phyloP scores from a whole-genome alignment of 768 basidiomycete species.

The Boletus tomentosulus region DNA sequence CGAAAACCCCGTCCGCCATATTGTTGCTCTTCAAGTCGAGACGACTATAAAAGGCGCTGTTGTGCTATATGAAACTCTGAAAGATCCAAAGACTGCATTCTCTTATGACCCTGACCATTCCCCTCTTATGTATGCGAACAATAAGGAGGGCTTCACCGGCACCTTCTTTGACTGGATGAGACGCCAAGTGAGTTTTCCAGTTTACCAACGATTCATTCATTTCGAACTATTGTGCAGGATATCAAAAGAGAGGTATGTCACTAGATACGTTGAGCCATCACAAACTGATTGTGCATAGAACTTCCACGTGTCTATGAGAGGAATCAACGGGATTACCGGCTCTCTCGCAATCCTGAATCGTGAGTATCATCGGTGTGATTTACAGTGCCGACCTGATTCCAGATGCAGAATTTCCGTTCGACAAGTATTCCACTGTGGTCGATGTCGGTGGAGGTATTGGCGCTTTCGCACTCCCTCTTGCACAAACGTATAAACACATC shows the following conservation, averaged over 20 bases:
- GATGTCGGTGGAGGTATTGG: slow-evolving; percentile 37
- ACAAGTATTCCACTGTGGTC: slow-evolving; percentile 25
- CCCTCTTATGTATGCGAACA: slow-evolving; percentile 18
- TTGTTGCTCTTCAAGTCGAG: slow-evolving; percentile 19
- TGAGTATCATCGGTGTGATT: not conserved
- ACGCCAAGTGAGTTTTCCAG: slow-evolving; percentile 11
- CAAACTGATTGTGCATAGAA: slow-evolving; percentile 6
- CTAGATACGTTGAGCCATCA: not conserved
- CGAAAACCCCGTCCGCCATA: slow-evolving; percentile 19
- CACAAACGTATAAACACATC: slow-evolving; percentile 26
- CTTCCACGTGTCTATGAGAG: slow-evolving; percentile 25
- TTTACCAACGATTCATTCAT: not conserved
- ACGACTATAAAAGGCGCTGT: slow-evolving; percentile 11
- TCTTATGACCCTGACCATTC: slow-evolving; percentile 21
- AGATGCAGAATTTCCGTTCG: slow-evolving; percentile 32
- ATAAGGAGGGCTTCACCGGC: slow-evolving; percentile 16
- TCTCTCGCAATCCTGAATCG: slow-evolving; percentile 23
- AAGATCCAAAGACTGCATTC: slow-evolving; percentile 16
- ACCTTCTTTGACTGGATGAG: slow-evolving; percentile 25
- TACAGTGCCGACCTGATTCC: not conserved
- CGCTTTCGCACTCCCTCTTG: slow-evolving; percentile 27
- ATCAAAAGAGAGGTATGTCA: slow-evolving; percentile 17
- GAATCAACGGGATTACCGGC: slow-evolving; percentile 21
- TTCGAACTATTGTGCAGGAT: slow-evolving; percentile 8
- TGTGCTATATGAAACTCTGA: slow-evolving; percentile 26